Conservation (phyloP, 495 filamentous ascomycete species). For the Penicillium cinerascens region DNA sequence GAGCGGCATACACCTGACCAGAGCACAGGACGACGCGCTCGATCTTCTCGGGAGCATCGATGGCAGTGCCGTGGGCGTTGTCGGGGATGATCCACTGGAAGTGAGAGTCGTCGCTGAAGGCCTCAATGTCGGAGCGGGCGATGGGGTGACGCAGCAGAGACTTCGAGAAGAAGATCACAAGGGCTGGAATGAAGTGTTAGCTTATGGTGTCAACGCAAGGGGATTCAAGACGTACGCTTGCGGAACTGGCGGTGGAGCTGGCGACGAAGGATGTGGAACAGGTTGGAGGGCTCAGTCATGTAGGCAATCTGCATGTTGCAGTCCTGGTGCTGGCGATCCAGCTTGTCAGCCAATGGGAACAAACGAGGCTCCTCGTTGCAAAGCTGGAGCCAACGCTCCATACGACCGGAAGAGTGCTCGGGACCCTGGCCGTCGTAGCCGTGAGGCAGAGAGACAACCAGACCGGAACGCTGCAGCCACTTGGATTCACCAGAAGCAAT, state of each 20-base stretch:
- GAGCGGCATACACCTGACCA: slow-evolving; percentile 88
- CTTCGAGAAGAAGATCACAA: slow-evolving; percentile 98
- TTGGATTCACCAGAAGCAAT: slow-evolving; percentile 95
- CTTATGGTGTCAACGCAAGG: not conserved
- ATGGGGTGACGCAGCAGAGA: slow-evolving; percentile 87
- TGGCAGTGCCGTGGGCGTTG: slow-evolving; percentile 68
- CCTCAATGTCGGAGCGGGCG: slow-evolving; percentile 81
- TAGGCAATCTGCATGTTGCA: slow-evolving; percentile 98
- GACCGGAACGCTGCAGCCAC: slow-evolving; percentile 95
- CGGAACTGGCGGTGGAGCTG: slow-evolving; percentile 99
- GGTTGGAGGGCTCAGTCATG: slow-evolving; percentile 87
- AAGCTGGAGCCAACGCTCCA: slow-evolving; percentile 96
- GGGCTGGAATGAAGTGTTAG: slow-evolving; percentile 55
- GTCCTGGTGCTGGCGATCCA: slow-evolving; percentile 97
- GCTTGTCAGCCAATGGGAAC: slow-evolving; percentile 80
- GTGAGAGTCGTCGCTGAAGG: slow-evolving; percentile 84
- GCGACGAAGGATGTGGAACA: slow-evolving; percentile 93
- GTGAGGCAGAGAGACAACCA: slow-evolving; percentile 92
- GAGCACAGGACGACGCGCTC: slow-evolving; percentile 92
- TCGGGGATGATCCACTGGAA: slow-evolving; percentile 96
- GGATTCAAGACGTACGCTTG: slow-evolving; percentile 68
- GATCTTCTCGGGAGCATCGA: slow-evolving; percentile 80
- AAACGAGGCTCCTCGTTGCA: slow-evolving; percentile 96
- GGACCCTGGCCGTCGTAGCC: slow-evolving; percentile 98
- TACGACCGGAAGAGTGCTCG: slow-evolving; percentile 95